Evolutionary conservation across 2,329 filamentous ascomycete species (phyloP), one percentile per base, ranked within the genome.

Genomic region (Aspergillus awamori): DNA sequence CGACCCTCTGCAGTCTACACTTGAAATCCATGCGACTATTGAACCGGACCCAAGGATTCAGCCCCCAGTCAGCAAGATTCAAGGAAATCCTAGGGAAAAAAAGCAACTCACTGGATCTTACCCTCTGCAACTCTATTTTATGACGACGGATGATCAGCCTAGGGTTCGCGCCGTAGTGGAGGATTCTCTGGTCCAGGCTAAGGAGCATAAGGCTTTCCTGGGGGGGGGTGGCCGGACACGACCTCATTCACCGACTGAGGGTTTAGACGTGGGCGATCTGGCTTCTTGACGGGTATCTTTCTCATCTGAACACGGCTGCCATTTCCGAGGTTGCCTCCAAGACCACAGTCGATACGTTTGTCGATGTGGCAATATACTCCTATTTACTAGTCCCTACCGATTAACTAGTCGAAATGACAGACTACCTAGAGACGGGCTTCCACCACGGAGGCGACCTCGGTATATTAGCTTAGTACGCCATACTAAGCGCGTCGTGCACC

Each of bases 111-210:
- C 39, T 30, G 24, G n/a, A 28, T 56, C 26, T 28, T 43, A 30
- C 13, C 20, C 53, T 55, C 39, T 36, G 26, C 39, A 56, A 33
- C 53, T 51, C 47, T 51, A 51, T 30, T 30, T 20, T 15, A 51
- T 11, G 8, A 22, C 39, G 26, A 47, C 53, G 53, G 53, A 45
- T 56, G 53, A 56, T 56, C 53, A 41, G 41, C 53, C 45, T 56
- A 28, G 39, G 53, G 53, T 36, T 36, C 33, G 33, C 39, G 30
- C 17, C 47, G 47, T 47, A 45, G 22, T 56, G 17, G 53, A 22
- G 41, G 53, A 47, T 56, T 41, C n/a, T 56, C 53, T 56, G 39
- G 28, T 56, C 39, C 53, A 41, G 43, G 43, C 26, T 41, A 56
- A 51, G 47, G 47, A 51, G 26, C 39, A 43, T 43, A 41, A 47